Percentiles rank a stretch among this genome's conserved stretches.
These are phyloP conservation scores for Drosera capensis DNA, from an alignment of 148 eudicot genomes.

Conservation along the genomic window DNA sequence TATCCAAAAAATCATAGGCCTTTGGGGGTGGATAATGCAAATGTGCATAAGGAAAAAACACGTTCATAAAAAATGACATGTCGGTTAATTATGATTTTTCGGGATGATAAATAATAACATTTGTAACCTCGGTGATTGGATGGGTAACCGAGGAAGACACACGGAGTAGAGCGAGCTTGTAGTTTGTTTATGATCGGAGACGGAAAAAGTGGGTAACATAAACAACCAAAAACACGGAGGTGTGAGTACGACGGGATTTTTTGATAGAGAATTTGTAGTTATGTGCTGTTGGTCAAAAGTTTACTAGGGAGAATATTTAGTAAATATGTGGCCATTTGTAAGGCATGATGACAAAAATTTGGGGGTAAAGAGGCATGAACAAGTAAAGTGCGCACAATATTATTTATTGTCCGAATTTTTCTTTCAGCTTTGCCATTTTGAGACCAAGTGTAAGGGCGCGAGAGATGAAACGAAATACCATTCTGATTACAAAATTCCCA, in stretches of 20 bases:
- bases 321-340: conserved; percentile 4
- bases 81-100: not conserved
- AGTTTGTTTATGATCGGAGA: not conserved
- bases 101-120: not conserved
- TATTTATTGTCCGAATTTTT: conserved; percentile 7
- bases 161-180: not conserved
- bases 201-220: not conserved
- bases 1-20: not conserved
- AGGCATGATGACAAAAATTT: conserved; percentile 6
- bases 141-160: conserved; percentile 1
- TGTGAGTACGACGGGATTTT: not conserved
- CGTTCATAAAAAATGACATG: too few species aligned
- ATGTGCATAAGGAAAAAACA: too few species aligned
- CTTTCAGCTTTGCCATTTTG: conserved; percentile 15
- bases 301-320: conserved; percentile 7
- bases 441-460: conserved; percentile 12
- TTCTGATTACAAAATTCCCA: not conserved
- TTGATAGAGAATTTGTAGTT: not conserved
- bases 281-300: not conserved
- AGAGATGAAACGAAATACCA: conserved; percentile 4
- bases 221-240: conserved; percentile 2
- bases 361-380: conserved; percentile 7
- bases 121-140: not conserved
- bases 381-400: conserved; percentile 8
- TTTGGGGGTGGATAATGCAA: too few species aligned